Base-by-base conservation (phyloP, 768 basidiomycete genomes). In the Leccinum uliginosum region DNA sequence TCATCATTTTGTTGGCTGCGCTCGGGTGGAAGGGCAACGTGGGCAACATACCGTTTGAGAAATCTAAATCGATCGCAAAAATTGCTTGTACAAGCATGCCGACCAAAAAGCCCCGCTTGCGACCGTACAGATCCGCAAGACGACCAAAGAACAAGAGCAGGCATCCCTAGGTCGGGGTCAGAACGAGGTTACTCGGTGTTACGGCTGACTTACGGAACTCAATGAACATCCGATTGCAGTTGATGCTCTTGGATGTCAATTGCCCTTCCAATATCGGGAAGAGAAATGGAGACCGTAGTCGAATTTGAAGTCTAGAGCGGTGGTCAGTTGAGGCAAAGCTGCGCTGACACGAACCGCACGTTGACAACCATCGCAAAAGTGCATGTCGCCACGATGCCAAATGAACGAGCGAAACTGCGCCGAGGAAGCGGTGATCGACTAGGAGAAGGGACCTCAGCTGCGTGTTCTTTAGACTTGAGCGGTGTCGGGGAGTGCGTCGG, bases 51-150 rank as follows among this genome's bases (percentile, higher is more conserved):
- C 83, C 75, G n/a, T 78, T 72, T 1, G 83, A 73, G 59, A 93
- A 88, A 1, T 80, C 85, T 62, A 85, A 82, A 3, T 75, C 86
- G 0, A 95, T 64, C 0, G 84, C 80, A 58, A 87, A 86, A 0
- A 76, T 74, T 8, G 76, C 67, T 35, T 86, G 78, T 54, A 79
- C 73, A 4, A 73, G 8, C 29, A 83, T 81, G 2, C 93, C 93
- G 4, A 75, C 10, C 6, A 87, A 54, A 68, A 91, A 95, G 0
- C 76, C 76, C 32, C 75, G 77, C 63, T 88, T 91, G 30, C 90
- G 79, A 2, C 93, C 91, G 60, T 87, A 84, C 3, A 90, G 71
- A 67, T 93, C 92, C 2, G 91, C 89, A 2, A 93, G 69, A n/a
- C 90, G 78, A 0, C 92, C 92, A 24, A 83, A 84, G 12, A 91